Base-by-base conservation (phyloP, 2,329 filamentous ascomycete species). In the Ophidiomyces ophidiicola region DNA sequence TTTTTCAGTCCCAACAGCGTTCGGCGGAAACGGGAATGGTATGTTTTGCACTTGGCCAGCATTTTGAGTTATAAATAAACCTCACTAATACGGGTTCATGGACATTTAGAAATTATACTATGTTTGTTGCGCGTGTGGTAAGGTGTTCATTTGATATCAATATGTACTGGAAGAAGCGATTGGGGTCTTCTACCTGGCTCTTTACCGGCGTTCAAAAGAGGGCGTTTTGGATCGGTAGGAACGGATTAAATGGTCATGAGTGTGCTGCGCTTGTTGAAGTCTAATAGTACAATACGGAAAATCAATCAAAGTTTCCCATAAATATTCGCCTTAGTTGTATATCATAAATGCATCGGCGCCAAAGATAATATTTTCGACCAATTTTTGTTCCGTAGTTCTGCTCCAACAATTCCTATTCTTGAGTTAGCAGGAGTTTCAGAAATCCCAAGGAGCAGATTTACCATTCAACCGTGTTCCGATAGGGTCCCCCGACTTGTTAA, bases 21-120 rank as follows among this genome's bases (percentile, higher is more conserved):
- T 94, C 82, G 51, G 84, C 85, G 34, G 87, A 96, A 63, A 98
- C 90, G 31, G 90, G 90, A 67, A 98, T 98, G 90, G 90, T 96
- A n/a, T n/a, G n/a, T n/a, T n/a, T n/a, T n/a, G n/a, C n/a, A n/a
- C n/a, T n/a, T n/a, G n/a, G n/a, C n/a, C n/a, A n/a, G n/a, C n/a
- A n/a, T 34, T 20, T 29, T 18, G 41, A 6, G 11, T 7, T 30
- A 4, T 11, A 24, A 23, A 35, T 4, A 7, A 33, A 6, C 6
- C 21, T 41, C 19, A 38, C 48, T 55, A 41, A 55, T 46, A 34
- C 17, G 25, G 25, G 23, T 5, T 40, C 23, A 15, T 11, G 8
- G 19, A n/a, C 23, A 39, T 23, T 21, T 50, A 90, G 84, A 87
- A 86, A 85, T 66, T 90, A 33, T 88, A 88, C 60, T 88, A 86